Evolutionary conservation across 2,329 filamentous ascomycete species (phyloP).

Genomic region (Colletotrichum tofieldiae): DNA sequence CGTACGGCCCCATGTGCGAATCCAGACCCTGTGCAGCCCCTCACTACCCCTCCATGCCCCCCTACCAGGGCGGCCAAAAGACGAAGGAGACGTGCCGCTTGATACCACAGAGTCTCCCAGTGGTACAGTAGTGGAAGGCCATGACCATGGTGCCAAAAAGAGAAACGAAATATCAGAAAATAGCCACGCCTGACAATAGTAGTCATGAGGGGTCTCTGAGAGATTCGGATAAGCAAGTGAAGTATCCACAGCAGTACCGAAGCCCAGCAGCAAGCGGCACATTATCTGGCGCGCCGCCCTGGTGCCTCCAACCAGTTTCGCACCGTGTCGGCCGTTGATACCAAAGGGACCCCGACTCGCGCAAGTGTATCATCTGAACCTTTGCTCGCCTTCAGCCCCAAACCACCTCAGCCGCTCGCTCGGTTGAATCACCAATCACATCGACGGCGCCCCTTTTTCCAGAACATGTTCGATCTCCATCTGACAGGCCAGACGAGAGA

Average conservation of each 20-base stretch:
- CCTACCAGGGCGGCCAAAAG: not conserved
- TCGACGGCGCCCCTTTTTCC: slow-evolving; percentile 13
- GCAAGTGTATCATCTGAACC: slow-evolving; percentile 33
- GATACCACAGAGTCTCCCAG: not conserved
- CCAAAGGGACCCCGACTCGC: slow-evolving; percentile 11
- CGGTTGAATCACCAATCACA: not conserved
- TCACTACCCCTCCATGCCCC: not conserved
- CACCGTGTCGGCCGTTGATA: not conserved
- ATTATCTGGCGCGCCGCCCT: too few species aligned
- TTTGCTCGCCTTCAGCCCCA: slow-evolving; percentile 22
- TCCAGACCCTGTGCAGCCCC: not conserved
- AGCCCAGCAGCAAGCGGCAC: too few species aligned
- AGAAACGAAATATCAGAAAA: too few species aligned
- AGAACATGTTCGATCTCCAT: slow-evolving; percentile 15
- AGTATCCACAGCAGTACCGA: too few species aligned
- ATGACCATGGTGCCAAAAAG: not conserved
- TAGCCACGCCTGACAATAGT: too few species aligned
- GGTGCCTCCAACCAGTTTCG: not conserved
- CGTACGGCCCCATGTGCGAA: slow-evolving; percentile 21
- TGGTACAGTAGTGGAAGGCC: not conserved
- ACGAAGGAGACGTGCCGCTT: not conserved
- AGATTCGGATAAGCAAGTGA: too few species aligned
- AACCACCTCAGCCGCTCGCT: not conserved
- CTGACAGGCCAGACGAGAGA: slow-evolving; percentile 11
- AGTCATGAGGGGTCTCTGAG: too few species aligned